phyloP scores from a whole-genome alignment of 1,284 basidiomycete species.

The Limonomyces culmigenus region DNA sequence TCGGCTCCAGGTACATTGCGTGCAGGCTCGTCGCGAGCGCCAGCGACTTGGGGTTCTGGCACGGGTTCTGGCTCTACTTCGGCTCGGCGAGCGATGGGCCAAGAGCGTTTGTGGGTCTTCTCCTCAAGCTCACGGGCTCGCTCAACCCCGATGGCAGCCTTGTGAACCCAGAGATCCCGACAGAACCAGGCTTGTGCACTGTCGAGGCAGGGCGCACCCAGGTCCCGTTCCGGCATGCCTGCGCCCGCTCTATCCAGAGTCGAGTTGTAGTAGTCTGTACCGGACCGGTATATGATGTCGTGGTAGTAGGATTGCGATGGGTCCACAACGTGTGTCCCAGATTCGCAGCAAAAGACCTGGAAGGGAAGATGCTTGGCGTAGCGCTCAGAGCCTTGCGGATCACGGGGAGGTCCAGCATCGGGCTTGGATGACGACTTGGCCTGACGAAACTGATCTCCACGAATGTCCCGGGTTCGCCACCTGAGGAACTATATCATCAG shows the following conservation, averaged over 20 bases:
- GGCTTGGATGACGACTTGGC: constrained; percentile 83
- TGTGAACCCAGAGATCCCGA: constrained; percentile 79
- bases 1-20: constrained; percentile 18
- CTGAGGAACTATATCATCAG: constrained; percentile 19
- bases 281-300: constrained; percentile 70
- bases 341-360: constrained; percentile 95
- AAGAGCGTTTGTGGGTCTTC: constrained; percentile 4
- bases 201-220: constrained; percentile 80
- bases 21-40: constrained; percentile 4
- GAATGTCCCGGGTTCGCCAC: constrained; percentile 91
- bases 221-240: constrained; percentile 31
- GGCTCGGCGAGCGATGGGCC: constrained; percentile 12
- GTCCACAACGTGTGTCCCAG: constrained; percentile 88
- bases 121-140: constrained; percentile 1
- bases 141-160: constrained; percentile 10
- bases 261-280: constrained; percentile 63
- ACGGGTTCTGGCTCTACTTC: constrained; percentile 13
- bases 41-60: constrained; percentile 4
- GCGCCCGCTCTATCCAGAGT: constrained; percentile 12
- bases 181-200: constrained; percentile 94
- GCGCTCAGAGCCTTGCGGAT: constrained; percentile 59
- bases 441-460: constrained; percentile 89
- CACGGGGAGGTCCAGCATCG: constrained; percentile 82
- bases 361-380: constrained; percentile 87
- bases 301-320: constrained; percentile 87